Base-by-base conservation (phyloP, 2,329 filamentous ascomycete species). In the Rutstroemia sp. region DNA sequence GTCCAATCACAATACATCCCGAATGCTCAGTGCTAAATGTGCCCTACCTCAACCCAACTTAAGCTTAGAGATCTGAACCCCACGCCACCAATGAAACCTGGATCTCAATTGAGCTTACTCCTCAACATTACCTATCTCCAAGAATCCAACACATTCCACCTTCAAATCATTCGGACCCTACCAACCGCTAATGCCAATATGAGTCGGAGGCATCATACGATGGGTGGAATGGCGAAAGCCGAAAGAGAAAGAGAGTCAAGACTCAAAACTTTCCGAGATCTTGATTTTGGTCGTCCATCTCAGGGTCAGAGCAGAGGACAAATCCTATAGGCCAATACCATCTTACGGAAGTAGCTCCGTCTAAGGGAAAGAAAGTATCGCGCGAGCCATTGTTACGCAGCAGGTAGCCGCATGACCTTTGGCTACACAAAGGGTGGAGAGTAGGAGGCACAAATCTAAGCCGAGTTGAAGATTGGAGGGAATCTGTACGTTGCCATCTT, bases 401-500 rank as follows among this genome's bases (percentile, higher is more conserved):
- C 52, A 50, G 38, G 5, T 50, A 42, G 37, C 4, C 41, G 52
- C 38, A 47, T 50, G 21, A 55, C 46, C 19, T 50, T 41, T 16
- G 46, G 48, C 23, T 19, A 25, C 30, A 41, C 48, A 39, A 16
- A 38, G 10, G 41, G n/a, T 19, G 34, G 39, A 25, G 51, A 54
- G 9, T 23, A 44, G 41, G 41, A 23, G 17, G 41, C 10, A 34
- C 30, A 17, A 44, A 23, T 23, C 41, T 44, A 44, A 44, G 21
- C 41, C 41, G 17, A 46, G 46, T 49, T 25, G 30, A 38, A 49
- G 48, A 41, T 55, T 50, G 46, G 38, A 42, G 46, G 52, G 42
- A 46, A 50, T 55, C 52, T 55, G 52, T 55, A 7, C 52, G 25
- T 55, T 46, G 52, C 52, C 52, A 55, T 55, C 52, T 55, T 44